A percentile compares a stretch with the other conserved stretches of the same genome.
These are phyloP conservation scores for Teratosphaeria destructans DNA, from an alignment of 2,329 filamentous ascomycete species.

Conservation along the genomic window DNA sequence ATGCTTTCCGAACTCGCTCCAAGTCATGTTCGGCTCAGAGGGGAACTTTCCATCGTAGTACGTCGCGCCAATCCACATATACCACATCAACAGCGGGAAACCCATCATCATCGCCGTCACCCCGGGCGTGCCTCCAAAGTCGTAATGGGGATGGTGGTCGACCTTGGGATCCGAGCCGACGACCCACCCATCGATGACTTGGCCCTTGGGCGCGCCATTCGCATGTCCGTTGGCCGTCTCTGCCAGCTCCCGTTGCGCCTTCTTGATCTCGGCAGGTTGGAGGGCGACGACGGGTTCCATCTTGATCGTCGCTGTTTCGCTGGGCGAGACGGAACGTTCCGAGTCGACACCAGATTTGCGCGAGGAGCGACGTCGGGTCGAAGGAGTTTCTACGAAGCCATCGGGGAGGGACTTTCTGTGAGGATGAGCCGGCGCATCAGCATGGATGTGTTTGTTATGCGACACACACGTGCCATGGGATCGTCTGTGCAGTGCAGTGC, in stretches of 20 bases:
- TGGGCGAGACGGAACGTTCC: constrained; percentile 27
- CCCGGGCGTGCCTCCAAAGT: constrained; percentile 83
- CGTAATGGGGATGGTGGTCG: constrained; percentile 45
- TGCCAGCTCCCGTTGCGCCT: constrained; percentile 4
- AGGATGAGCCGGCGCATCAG: neutral
- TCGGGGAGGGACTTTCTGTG: constrained; percentile 29
- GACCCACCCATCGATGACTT: constrained; percentile 29
- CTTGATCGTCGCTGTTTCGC: constrained; percentile 10
- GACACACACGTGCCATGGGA: neutral
- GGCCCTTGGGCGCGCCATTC: constrained; percentile 28
- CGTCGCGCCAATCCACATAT: constrained; percentile 95
- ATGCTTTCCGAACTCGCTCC: constrained; percentile 60
- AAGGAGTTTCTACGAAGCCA: constrained; percentile 41
- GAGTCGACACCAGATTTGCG: constrained; percentile 31
- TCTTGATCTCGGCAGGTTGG: constrained; percentile 3
- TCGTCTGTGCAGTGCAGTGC: neutral
- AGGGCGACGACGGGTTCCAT: constrained; percentile 6
- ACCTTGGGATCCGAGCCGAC: constrained; percentile 29
- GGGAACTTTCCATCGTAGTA: constrained; percentile 85
- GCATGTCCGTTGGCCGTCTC: constrained; percentile 17
- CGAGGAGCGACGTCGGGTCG: constrained; percentile 25
- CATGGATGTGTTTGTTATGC: neutral
- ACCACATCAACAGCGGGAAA: constrained; percentile 95
- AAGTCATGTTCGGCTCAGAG: constrained; percentile 36
- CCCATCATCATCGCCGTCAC: constrained; percentile 77